Base-by-base conservation (phyloP, 2,329 filamentous ascomycete species). In the Monilinia laxa region DNA sequence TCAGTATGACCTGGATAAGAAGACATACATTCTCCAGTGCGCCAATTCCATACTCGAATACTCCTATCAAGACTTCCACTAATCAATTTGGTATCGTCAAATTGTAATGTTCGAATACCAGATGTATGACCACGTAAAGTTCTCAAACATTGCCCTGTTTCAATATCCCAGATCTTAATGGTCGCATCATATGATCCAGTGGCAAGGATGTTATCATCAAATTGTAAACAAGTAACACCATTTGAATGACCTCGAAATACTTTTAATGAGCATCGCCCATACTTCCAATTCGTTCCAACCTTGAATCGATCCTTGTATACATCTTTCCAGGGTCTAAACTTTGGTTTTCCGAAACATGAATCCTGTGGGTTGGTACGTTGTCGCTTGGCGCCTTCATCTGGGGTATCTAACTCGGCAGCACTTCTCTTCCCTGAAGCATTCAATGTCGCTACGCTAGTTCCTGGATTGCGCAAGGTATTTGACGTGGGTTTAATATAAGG, bases 201-300 rank as follows among this genome's bases (percentile, higher is more conserved):
- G 11, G 93, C 94, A 62, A 99, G 83, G 68, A 96, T 91, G 72
- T 91, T 92, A 71, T 98, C 93, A 72, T 96, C 91, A 69, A 99
- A 84, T 73, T 83, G 84, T 57, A 84, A 77, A 73, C 80, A 85
- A 51, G 80, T 95, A 68, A 95, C 88, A 51, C 94, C 94, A 76
- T 97, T 97, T 14, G 86, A 89, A 78, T 98, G 90, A 1, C 93
- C 94, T 72, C 89, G 89, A 78, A 99, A 92, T 16, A 90, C 87
- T 75, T 90, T 93, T 71, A 91, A 90, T 9, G 89, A 89, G 79
- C 90, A 98, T 49, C 94, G 88, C 4, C 95, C 94, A 70, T 96
- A 93, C 77, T 97, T 96, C 95, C 95, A 99, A 77, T 98, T 98
- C 68, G 90, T 95, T 62, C 95, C 94, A 58, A 99, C 93, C 77